Base-by-base conservation (phyloP, 1,139 yeast genomes). In the Diutina mesorugosa region DNA sequence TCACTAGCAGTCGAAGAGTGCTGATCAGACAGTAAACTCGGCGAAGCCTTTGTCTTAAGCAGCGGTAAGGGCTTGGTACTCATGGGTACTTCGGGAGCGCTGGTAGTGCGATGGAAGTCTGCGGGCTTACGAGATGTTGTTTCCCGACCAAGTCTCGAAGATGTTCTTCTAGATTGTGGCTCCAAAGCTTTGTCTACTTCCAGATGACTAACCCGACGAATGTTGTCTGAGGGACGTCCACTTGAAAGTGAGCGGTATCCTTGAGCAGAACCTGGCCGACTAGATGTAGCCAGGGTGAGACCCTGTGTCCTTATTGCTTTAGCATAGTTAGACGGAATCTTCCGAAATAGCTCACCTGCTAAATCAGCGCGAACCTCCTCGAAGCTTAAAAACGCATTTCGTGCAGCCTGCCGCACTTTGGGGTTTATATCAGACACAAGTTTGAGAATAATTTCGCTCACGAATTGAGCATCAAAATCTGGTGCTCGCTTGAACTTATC, bases 391-490 rank as follows among this genome's bases (percentile, higher is more conserved):
- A 80, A 91, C 0, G 90, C 77, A 9, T 74, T 73, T 65, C 96
- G 79, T 71, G 87, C 88, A 0, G 82, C 74, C 46, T 84, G 95
- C 60, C 97, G 77, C 0, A 89, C 97, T 0, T 78, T 73, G 0
- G 95, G 90, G 59, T 87, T 87, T 0, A 96, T 89, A 68, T 93
- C 98, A 0, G 81, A 69, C 2, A 93, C 72, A 45, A 95, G 84
- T 63, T 80, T 84, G 7, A 38, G 41, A 7, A 32, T n/a, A 14
- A 28, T n/a, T 6, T 47, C 51, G 3, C 10, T 29, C 12, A 47
- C 51, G 29, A 47, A 47, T 14, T 30, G 16, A 4, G n/a, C 10
- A 12, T 47, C 51, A 12, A 16, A 50, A 12, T 50, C 45, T 9
- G 26, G 41, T 26, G 14, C 60, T 14, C 63, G 59, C 54, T 65